Conservation (phyloP, 345 rosid species). For the Eucalyptus curtisii region DNA sequence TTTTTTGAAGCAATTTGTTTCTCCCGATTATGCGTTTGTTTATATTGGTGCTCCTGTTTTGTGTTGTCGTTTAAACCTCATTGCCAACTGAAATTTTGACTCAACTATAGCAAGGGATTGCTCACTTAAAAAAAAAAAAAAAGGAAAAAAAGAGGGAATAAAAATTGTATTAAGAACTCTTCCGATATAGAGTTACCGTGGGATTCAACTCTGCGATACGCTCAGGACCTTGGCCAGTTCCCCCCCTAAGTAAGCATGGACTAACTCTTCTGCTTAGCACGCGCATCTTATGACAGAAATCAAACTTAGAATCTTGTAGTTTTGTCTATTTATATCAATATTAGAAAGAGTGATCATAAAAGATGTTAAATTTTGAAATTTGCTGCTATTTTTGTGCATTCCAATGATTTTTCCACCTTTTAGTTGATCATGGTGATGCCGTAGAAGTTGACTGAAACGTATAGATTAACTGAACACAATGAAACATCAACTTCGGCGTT, state of each 20-base stretch:
- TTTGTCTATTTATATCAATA: neutral
- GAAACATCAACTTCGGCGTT: neutral
- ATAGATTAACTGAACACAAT: neutral
- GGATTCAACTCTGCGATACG: neutral
- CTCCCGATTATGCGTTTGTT: neutral
- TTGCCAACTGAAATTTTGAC: neutral
- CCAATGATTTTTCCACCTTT: neutral
- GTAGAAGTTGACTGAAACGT: neutral
- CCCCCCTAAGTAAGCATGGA: neutral
- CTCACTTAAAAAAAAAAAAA: neutral
- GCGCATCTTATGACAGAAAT: neutral
- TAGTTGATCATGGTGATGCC: neutral
- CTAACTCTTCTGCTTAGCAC: neutral
- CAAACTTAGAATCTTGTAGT: neutral
- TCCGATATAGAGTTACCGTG: neutral
- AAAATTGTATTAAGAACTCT: neutral
- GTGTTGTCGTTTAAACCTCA: neutral
- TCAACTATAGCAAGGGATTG: neutral
- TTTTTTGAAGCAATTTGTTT: neutral
- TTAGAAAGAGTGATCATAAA: neutral
- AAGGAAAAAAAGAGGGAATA: too few relatives aligned
- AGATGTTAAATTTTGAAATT: neutral
- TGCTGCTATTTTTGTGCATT: neutral
- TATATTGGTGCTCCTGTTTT: neutral
- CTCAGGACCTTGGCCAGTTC: neutral